Evolutionary conservation across 148 eudicot species (phyloP).

Genomic region (Drosera capensis): DNA sequence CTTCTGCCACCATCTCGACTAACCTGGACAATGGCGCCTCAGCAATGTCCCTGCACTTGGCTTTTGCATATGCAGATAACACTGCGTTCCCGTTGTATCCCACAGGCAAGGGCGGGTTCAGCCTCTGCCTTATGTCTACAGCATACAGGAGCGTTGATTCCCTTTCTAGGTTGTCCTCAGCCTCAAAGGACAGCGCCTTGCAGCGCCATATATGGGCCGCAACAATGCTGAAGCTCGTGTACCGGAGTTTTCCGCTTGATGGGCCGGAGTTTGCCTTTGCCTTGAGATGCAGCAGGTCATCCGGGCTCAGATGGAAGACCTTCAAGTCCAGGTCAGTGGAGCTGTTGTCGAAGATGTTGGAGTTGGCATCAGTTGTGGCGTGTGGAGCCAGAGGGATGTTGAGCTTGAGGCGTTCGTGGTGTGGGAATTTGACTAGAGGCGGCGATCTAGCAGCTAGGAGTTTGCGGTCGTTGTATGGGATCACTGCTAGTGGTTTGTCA

Average conservation of each 20-base stretch:
- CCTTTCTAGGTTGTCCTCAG: slow-evolving; percentile 9
- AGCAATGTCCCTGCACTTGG: slow-evolving; percentile 35
- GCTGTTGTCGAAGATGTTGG: slow-evolving; percentile 27
- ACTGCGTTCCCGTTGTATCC: slow-evolving; percentile 71
- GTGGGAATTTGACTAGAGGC: slow-evolving; percentile 65
- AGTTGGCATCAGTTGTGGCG: slow-evolving; percentile 10
- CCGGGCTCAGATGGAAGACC: slow-evolving; percentile 34
- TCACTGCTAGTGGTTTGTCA: slow-evolving; percentile 33
- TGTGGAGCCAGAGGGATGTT: no score
- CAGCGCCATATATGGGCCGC: slow-evolving; percentile 74
- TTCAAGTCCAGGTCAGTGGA: slow-evolving; percentile 48
- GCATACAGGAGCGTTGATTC: slow-evolving; percentile 47
- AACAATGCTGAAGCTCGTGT: slow-evolving; percentile 60
- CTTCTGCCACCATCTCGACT: slow-evolving; percentile 52
- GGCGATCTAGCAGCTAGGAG: slow-evolving; percentile 71
- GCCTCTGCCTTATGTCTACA: slow-evolving; percentile 49
- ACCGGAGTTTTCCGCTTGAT: slow-evolving; percentile 8
- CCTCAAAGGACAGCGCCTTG: slow-evolving; percentile 83
- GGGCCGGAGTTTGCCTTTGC: slow-evolving; percentile 18
- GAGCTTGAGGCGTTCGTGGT: slow-evolving; percentile 56
- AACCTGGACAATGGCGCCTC: slow-evolving; percentile 28
- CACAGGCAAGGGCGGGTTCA: slow-evolving; percentile 40
- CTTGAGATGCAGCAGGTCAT: slow-evolving; percentile 38
- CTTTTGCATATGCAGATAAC: slow-evolving; percentile 57
- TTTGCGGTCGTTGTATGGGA: slow-evolving; percentile 52